Conservation (phyloP, 176 grass and related monocot species). For the Cenchrus purpureus region DNA sequence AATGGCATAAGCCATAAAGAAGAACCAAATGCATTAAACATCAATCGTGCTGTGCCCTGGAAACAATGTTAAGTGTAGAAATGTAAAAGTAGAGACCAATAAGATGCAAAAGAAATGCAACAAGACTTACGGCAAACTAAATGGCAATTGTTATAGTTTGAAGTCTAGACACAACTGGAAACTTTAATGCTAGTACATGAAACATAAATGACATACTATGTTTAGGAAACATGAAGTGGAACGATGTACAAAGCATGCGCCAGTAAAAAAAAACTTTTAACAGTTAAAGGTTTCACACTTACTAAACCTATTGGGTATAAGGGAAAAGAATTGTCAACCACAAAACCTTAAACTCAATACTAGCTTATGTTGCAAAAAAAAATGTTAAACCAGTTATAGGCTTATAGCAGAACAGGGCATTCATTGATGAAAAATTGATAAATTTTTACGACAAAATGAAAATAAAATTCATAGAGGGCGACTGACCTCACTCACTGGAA, state of each 20-base stretch:
- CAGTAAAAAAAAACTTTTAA: neutral
- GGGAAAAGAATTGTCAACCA: conserved; percentile 15
- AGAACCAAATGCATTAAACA: conserved; percentile 93
- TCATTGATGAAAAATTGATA: neutral
- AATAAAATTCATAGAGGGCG: conserved; percentile 20
- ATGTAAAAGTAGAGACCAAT: neutral
- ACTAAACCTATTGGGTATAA: conserved; percentile 25
- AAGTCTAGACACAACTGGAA: neutral
- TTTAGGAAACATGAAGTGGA: conserved; percentile 1
- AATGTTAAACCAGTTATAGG: neutral
- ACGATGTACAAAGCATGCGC: neutral
- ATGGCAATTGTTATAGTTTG: neutral
- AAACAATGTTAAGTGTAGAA: conserved; percentile 41
- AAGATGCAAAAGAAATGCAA: conserved; percentile 18
- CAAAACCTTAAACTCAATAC: conserved; percentile 22
- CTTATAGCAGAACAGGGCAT: neutral
- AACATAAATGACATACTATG: neutral
- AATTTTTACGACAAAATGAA: conserved; percentile 34
- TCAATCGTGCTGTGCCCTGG: conserved; percentile 87
- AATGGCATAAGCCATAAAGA: conserved; percentile 94
- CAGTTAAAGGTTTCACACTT: neutral
- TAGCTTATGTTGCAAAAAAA: neutral
- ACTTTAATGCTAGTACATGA: neutral
- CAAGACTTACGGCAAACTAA: conserved; percentile 4
- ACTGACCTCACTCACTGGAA: conserved; percentile 84